Percentiles rank a stretch among this genome's conserved stretches.
These are phyloP conservation scores for Ceratobasidium sp. DNA, from an alignment of 1,284 basidiomycete species.

Conservation along the genomic window DNA sequence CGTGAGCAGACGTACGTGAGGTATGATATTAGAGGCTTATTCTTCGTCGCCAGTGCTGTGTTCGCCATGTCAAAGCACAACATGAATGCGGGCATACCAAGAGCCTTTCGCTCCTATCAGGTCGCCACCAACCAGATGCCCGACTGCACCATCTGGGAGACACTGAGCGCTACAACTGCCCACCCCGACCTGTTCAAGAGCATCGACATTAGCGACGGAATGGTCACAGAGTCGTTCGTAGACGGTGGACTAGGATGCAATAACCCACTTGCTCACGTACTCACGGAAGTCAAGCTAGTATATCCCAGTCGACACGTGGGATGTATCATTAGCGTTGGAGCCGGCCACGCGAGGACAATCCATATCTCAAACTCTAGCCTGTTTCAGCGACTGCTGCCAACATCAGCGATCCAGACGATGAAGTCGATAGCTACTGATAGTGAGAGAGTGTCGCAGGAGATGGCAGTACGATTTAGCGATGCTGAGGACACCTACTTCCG, in stretches of 20 bases:
- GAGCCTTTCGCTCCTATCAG: constrained; percentile 9
- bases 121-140: constrained; percentile 1
- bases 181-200: constrained; percentile 1
- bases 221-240: background rate
- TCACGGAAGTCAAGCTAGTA: background rate
- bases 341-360: background rate
- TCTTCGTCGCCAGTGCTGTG: background rate
- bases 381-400: background rate
- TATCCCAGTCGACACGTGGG: background rate
- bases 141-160: constrained; percentile 5
- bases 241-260: background rate
- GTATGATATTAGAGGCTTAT: background rate
- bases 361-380: background rate
- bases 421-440: background rate
- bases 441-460: background rate
- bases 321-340: background rate
- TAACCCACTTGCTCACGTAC: background rate
- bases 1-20: background rate
- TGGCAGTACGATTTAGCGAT: background rate
- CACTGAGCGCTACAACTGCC: background rate
- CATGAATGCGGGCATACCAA: background rate
- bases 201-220: background rate
- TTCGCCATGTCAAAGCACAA: too few relatives aligned
- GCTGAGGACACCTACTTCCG: too few relatives aligned
- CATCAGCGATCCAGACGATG: background rate